phyloP scores from a whole-genome alignment of 768 basidiomycete species.

The Macrocybe gigantea region DNA sequence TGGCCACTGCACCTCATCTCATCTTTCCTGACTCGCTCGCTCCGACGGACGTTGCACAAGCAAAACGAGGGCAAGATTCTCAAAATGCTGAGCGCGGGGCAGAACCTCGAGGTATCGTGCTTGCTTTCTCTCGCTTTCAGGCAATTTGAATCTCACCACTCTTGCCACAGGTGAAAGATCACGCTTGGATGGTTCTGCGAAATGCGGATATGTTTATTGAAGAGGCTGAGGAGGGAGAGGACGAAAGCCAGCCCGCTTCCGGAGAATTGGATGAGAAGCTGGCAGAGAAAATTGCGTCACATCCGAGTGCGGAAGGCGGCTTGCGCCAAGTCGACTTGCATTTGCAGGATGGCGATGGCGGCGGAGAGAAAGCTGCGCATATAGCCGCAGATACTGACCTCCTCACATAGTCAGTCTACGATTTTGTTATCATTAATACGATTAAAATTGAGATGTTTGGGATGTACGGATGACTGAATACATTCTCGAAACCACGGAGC shows the following conservation, averaged over 20 bases:
- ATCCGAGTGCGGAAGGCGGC: no score
- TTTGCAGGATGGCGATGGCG: no score
- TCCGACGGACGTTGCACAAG: conserved; percentile 69
- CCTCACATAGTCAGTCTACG: no score
- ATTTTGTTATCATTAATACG: no score
- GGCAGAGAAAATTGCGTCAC: no score
- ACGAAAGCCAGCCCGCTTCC: conserved; percentile 25
- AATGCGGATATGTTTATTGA: conserved; percentile 67
- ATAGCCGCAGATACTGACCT: no score
- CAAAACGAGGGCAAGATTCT: conserved; percentile 69
- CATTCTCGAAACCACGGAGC: no score
- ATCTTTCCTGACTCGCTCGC: conserved; percentile 73
- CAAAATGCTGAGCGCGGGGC: conserved; percentile 71
- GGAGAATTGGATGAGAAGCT: conserved; percentile 39
- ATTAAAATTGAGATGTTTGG: no score
- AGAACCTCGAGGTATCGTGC: conserved; percentile 61
- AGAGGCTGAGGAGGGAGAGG: conserved; percentile 46
- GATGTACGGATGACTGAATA: no score
- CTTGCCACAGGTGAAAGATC: conserved; percentile 44
- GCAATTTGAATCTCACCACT: neutral
- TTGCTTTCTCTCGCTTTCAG: neutral
- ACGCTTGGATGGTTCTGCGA: conserved; percentile 48
- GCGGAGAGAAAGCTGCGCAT: no score
- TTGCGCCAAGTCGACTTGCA: no score
- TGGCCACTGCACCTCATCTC: conserved; percentile 76